These are phyloP conservation scores for Aspergillus asperescens DNA, from an alignment of 495 filamentous ascomycete species.

Conservation along the genomic window DNA sequence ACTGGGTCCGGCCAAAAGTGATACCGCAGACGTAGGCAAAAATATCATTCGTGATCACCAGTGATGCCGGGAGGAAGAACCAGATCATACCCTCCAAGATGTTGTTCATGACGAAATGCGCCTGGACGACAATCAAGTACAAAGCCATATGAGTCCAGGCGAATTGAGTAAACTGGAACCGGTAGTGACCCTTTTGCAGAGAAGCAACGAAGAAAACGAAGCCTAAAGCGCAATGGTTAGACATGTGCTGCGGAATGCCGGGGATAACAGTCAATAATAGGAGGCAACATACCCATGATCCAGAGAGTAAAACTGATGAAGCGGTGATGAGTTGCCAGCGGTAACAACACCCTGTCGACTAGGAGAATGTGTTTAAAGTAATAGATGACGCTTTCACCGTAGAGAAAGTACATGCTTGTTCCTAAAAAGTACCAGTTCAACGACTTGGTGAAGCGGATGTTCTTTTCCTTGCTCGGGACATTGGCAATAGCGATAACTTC, in stretches of 20 bases:
- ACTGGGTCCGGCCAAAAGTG: conserved; percentile 89
- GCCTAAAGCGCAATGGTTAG: conserved; percentile 49
- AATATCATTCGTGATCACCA: conserved; percentile 98
- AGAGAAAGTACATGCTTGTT: conserved; percentile 98
- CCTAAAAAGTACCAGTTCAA: conserved; percentile 99
- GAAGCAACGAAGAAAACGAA: conserved; percentile 98
- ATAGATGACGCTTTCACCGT: conserved; percentile 98
- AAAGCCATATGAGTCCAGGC: conserved; percentile 99
- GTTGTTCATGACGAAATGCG: conserved; percentile 99
- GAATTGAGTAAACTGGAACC: conserved; percentile 98
- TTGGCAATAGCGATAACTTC: conserved; percentile 98
- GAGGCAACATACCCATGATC: conserved; percentile 68
- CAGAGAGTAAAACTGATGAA: conserved; percentile 99
- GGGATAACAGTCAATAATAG: too few species aligned
- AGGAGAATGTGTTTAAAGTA: conserved; percentile 98
- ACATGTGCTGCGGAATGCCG: too few species aligned
- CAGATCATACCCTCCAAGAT: conserved; percentile 99
- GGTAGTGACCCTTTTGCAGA: conserved; percentile 92
- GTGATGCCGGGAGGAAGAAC: conserved; percentile 94
- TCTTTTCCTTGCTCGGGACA: conserved; percentile 84
- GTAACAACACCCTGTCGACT: conserved; percentile 87
- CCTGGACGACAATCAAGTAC: conserved; percentile 95
- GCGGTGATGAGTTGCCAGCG: conserved; percentile 93
- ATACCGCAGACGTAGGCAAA: conserved; percentile 98
- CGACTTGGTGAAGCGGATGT: conserved; percentile 87